Conservation (phyloP, 306 rosid genomes). For the Sicyos edulis region DNA sequence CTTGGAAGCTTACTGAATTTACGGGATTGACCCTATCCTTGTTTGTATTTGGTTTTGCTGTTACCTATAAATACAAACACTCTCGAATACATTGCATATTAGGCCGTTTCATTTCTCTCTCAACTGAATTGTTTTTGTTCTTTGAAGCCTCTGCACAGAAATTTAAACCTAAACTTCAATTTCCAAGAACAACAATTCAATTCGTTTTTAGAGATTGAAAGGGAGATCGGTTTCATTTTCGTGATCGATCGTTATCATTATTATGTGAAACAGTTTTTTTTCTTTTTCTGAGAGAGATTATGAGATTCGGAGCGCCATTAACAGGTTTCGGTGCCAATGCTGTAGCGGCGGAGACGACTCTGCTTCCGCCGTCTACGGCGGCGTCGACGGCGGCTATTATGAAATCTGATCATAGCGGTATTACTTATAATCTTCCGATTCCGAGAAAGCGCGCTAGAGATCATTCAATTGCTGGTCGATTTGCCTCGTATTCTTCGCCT, state of each 20-base stretch:
- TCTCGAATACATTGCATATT: not conserved
- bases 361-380: conserved; percentile 32
- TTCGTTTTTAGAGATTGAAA: not conserved
- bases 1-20: not conserved
- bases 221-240: not conserved
- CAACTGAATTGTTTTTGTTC: not conserved
- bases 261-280: not conserved
- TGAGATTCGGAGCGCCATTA: conserved; percentile 41
- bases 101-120: not conserved
- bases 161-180: too few relatives aligned
- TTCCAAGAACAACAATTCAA: too few relatives aligned
- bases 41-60: not conserved
- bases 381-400: conserved; percentile 1
- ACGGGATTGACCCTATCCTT: not conserved
- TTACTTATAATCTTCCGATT: conserved; percentile 11
- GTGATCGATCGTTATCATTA: not conserved
- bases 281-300: not conserved
- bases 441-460: conserved; percentile 53
- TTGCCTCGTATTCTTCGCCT: conserved; percentile 25
- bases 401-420: conserved; percentile 18
- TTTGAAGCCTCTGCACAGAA: too few relatives aligned
- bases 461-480: conserved; percentile 16
- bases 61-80: conserved; percentile 12
- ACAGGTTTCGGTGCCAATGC: conserved; percentile 24
- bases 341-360: conserved; percentile 29